These are phyloP conservation scores for Arabis alpina DNA, from an alignment of 345 rosid genomes.

Conservation along the genomic window DNA sequence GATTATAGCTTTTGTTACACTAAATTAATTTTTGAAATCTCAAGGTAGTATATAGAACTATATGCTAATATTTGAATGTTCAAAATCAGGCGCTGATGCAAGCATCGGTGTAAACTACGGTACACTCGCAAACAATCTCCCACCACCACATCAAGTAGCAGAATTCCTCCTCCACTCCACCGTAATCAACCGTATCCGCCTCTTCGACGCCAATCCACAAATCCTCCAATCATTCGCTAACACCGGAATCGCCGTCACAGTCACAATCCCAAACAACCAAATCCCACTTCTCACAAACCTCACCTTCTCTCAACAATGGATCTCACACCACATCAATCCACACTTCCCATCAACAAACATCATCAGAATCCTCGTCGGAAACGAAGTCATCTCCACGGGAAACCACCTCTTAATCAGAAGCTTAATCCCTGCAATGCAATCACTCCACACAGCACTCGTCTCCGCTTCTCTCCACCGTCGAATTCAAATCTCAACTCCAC, in stretches of 20 bases:
- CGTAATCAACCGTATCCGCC: conserved; percentile 64
- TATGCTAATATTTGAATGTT: conserved; percentile 17
- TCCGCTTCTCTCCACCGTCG: conserved; percentile 56
- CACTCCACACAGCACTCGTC: conserved; percentile 72
- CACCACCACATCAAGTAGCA: conserved; percentile 75
- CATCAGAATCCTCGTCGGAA: conserved; percentile 79
- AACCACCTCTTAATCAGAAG: conserved; percentile 49
- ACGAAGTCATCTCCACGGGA: conserved; percentile 70
- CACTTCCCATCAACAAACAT: conserved; percentile 67
- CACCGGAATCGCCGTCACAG: conserved; percentile 62
- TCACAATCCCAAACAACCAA: conserved; percentile 72
- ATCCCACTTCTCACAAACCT: conserved; percentile 66
- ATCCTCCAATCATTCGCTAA: conserved; percentile 68
- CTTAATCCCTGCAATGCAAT: conserved; percentile 76
- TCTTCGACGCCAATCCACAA: conserved; percentile 63
- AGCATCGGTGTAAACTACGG: conserved; percentile 82
- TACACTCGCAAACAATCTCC: conserved; percentile 72
- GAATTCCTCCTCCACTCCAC: conserved; percentile 71
- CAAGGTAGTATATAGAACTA: neutral
- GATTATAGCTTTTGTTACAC: neutral
- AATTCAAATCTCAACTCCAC: conserved; percentile 83
- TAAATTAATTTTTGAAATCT: neutral
- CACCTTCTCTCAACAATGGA: conserved; percentile 64
- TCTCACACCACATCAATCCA: conserved; percentile 57
- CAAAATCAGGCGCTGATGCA: conserved; percentile 48